Evolutionary conservation across 1,284 basidiomycete genomes (phyloP).

Genomic region (Rhodotorula sp.): DNA sequence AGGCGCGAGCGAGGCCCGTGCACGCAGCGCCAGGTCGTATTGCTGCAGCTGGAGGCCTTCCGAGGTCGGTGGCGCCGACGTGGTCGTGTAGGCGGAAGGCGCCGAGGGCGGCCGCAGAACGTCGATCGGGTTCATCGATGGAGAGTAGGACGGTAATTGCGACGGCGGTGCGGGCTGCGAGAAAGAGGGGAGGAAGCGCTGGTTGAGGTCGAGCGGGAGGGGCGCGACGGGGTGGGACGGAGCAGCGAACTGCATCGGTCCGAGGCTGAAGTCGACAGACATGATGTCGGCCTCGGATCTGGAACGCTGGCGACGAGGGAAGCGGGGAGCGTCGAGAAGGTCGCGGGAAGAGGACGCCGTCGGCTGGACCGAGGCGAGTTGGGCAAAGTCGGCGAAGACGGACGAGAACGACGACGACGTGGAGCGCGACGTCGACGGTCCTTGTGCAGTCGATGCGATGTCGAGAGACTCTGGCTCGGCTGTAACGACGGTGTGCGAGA

Average conservation of each 20-base stretch:
- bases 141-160: background rate
- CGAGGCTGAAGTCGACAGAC: slow-evolving; percentile 2
- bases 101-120: slow-evolving; percentile 1
- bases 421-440: too few relatives aligned
- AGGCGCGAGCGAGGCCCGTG: background rate
- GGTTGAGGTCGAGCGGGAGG: background rate
- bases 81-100: slow-evolving; percentile 5
- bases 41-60: slow-evolving; percentile 6
- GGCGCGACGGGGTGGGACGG: background rate
- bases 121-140: slow-evolving; percentile 8
- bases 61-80: background rate
- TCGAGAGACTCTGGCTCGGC: slow-evolving; percentile 30
- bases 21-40: slow-evolving; percentile 6
- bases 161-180: background rate
- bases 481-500: slow-evolving; percentile 19
- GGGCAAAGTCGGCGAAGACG: slow-evolving; percentile 7
- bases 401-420: background rate
- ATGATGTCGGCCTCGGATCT: slow-evolving; percentile 33
- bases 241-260: background rate
- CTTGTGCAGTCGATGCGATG: background rate
- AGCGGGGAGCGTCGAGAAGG: background rate
- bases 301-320: slow-evolving; percentile 30
- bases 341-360: background rate
- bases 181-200: slow-evolving; percentile 1
- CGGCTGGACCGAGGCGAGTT: background rate